Evolutionary conservation across 352 stramenopile species (phyloP), one percentile per base, ranked within the genome.

Genomic region (Pythium angustatum): DNA sequence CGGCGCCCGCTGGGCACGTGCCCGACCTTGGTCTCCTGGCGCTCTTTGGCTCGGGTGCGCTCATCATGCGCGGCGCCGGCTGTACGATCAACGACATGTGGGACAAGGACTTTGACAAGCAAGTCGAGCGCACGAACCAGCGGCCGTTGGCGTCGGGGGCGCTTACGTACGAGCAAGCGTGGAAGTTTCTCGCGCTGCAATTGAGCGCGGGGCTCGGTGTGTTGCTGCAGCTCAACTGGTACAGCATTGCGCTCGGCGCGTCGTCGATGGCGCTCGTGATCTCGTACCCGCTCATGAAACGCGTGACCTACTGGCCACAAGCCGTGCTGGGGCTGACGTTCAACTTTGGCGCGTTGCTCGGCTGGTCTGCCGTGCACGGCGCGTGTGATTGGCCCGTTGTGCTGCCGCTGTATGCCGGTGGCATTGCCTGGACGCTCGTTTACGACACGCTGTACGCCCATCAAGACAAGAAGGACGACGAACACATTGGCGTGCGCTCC

Each of bases 31-130:
- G 76, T 36, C 78, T 98, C 45, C 73, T 98, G 49, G 77, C 81
- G 38, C 74, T 94, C 7, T 95, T 95, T 60, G 88, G 76, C 27
- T 84, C 85, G 5, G 98, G 98, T 15, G 85, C 97, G 21, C 92
- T 99, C 76, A 86, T 99, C 62, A 99, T 99, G 98, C 85, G 97
- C 31, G 94, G 96, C 68, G 91, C 91, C 21, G 98, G 98, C 5
- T 99, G 98, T 79, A 99, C 96, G 38, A 99, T 99, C 73, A 99
- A 99, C 75, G 98, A 99, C 77, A 98, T 99, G 83, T 99, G 96
- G 96, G 98, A 99, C 88, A 87, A 90, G 57, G 87, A 99, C 63
- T 96, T 98, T 77, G 98, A 99, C 82, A 90, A 88, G 62, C 72
- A 96, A 41, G 98, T 99, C 19, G 83, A 93, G 66, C 87, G 98